Evolutionary conservation across 2,329 filamentous ascomycete species (phyloP).

Genomic region (Colletotrichum limetticola): DNA sequence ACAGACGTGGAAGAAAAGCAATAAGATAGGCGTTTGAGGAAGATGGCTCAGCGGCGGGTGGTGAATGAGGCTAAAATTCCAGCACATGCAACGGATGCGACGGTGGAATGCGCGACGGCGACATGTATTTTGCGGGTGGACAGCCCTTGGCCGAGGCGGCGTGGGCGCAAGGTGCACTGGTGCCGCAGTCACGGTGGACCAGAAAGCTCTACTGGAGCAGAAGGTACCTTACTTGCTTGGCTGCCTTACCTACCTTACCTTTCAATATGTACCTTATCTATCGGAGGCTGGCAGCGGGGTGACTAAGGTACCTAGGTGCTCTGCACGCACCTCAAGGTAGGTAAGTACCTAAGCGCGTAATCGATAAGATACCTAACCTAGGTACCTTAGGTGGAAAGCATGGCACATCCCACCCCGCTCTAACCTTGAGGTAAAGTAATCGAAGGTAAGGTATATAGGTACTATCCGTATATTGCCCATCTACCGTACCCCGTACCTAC

Average conservation of each 20-base stretch:
- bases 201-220: neutral
- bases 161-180: neutral
- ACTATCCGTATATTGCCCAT: no score
- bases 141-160: neutral
- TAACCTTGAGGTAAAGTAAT: no score
- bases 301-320: neutral
- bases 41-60: neutral
- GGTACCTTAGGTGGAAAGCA: neutral
- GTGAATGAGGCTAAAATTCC: neutral
- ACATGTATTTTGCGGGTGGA: neutral
- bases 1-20: neutral
- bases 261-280: no score
- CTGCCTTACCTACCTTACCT: no score
- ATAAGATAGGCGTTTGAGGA: neutral
- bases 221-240: no score
- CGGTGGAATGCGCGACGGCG: slow-evolving; percentile 4
- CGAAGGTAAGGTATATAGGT: no score
- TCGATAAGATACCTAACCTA: neutral
- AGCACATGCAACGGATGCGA: neutral
- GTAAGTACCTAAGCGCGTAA: neutral
- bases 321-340: no score
- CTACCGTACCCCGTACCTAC: no score
- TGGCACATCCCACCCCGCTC: neutral
- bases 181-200: neutral
- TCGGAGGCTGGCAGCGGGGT: neutral